phyloP scores from a whole-genome alignment of 306 rosid species.

The Geum urbanum region DNA sequence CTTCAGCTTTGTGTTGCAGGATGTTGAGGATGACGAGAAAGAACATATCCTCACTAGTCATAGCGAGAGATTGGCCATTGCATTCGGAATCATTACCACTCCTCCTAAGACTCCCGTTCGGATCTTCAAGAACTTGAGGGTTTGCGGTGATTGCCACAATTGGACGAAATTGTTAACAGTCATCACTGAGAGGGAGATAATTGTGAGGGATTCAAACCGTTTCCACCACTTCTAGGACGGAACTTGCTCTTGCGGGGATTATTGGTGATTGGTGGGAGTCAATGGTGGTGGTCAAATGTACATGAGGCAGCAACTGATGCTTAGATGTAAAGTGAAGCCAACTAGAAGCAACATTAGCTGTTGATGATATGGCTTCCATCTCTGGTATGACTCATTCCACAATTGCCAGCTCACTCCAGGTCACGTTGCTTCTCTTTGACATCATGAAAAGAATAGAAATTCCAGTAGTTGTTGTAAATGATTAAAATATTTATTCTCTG shows the following conservation, averaged over 20 bases:
- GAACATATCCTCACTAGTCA: constrained; percentile 44
- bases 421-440: no score
- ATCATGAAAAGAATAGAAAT: no score
- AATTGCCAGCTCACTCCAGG: no score
- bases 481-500: neutral
- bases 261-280: constrained; percentile 35
- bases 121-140: constrained; percentile 53
- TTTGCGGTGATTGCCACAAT: constrained; percentile 44
- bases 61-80: constrained; percentile 50
- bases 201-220: constrained; percentile 50
- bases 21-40: constrained; percentile 53
- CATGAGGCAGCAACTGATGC: neutral
- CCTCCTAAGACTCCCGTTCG: constrained; percentile 35
- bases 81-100: constrained; percentile 39
- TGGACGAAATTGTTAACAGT: constrained; percentile 40
- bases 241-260: constrained; percentile 47
- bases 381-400: no score
- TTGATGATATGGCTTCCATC: no score
- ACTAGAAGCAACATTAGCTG: neutral
- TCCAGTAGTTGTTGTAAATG: no score
- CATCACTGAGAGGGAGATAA: constrained; percentile 40
- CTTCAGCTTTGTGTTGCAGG: constrained; percentile 46
- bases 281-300: neutral
- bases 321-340: constrained; percentile 1
- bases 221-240: constrained; percentile 53